phyloP scores from a whole-genome alignment of 208 protist genomes.

The Baffinella frigidus region DNA sequence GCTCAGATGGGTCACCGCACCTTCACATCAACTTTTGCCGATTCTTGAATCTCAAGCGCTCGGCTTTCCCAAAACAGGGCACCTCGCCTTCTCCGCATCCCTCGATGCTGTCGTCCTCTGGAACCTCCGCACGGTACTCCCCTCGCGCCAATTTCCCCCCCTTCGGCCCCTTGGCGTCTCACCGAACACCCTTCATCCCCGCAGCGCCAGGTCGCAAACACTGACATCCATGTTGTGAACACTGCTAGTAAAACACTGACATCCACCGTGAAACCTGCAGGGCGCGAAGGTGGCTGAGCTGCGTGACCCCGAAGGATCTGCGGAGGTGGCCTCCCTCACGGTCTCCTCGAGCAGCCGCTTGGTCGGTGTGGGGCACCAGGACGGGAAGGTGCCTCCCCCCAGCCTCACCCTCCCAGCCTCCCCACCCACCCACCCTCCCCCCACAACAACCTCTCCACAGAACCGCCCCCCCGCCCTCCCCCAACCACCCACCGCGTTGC shows the following conservation, averaged over 20 bases:
- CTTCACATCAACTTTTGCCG: neutral
- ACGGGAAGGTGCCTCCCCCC: neutral
- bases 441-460: no score
- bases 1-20: neutral
- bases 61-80: neutral
- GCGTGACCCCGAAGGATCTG: neutral
- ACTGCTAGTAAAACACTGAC: neutral
- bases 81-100: neutral
- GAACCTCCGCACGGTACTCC: slow-evolving; percentile 40
- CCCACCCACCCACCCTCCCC: no score
- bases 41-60: no score
- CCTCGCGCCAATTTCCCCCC: no score
- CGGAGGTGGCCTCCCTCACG: neutral
- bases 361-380: neutral
- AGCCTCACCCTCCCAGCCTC: neutral
- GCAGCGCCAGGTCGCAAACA: neutral
- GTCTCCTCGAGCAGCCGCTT: neutral
- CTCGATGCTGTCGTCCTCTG: slow-evolving; percentile 25
- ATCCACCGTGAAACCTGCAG: neutral
- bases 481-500: no score
- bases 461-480: no score
- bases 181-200: no score
- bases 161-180: neutral
- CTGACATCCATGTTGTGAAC: neutral
- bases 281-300: neutral